A percentile compares a stretch with the other conserved stretches of the same genome.
Evolutionary conservation across 2,329 filamentous ascomycete genomes (phyloP).

Genomic region (Neophaeococcomyces mojaviensis): DNA sequence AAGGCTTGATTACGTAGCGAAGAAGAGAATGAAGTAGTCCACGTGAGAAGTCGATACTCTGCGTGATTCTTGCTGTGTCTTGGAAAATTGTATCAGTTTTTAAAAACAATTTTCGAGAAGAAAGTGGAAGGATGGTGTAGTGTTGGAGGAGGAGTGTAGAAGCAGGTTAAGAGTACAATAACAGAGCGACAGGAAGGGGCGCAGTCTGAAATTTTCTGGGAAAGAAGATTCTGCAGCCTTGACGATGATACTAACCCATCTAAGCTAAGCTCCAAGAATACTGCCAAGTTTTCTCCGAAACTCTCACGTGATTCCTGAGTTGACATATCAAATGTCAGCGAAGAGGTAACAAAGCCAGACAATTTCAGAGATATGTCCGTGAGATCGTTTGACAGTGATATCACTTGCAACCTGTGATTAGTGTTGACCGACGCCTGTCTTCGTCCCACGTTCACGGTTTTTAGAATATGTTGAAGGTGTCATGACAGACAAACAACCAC

Average conservation of each 20-base stretch:
- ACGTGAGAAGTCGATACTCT: background rate
- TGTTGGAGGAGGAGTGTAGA: constrained; percentile 9
- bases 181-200: constrained; percentile 5
- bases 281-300: background rate
- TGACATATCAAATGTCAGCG: no score
- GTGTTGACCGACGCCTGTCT: no score
- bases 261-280: background rate
- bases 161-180: constrained; percentile 8
- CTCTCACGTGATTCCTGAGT: no score
- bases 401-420: no score
- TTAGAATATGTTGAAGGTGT: no score
- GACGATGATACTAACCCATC: background rate
- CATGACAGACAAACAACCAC: no score
- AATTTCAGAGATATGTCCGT: no score
- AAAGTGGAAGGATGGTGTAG: constrained; percentile 13
- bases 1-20: constrained; percentile 20
- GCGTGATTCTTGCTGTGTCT: background rate
- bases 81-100: background rate
- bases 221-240: constrained; percentile 1
- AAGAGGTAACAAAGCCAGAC: no score
- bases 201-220: constrained; percentile 6
- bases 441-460: no score
- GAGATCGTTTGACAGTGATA: no score
- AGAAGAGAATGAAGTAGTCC: constrained; percentile 2
- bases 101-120: no score